These are phyloP conservation scores for Colletotrichum filicis DNA, from an alignment of 2,329 filamentous ascomycete genomes.

Conservation along the genomic window DNA sequence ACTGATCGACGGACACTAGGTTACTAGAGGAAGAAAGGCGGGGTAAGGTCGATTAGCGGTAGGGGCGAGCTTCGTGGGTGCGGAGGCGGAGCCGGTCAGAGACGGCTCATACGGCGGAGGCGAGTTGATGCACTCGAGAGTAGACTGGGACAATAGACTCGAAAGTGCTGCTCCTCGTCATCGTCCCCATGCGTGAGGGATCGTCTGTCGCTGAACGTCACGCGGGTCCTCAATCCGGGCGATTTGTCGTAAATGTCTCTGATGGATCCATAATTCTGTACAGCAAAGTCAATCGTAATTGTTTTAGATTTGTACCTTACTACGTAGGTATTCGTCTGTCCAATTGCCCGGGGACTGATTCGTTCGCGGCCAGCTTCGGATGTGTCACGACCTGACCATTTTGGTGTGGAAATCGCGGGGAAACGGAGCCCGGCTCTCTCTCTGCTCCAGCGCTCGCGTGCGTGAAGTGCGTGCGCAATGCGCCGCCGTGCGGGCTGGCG, in stretches of 20 bases:
- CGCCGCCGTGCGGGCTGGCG: neutral
- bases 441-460: neutral
- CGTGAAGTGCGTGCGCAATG: neutral
- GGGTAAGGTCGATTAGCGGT: neutral
- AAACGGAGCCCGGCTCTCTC: neutral
- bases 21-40: neutral
- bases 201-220: neutral
- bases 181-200: neutral
- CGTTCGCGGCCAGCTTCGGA: conserved; percentile 21
- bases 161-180: neutral
- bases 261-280: conserved; percentile 11
- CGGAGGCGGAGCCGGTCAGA: neutral
- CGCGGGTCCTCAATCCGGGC: neutral
- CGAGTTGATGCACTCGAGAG: neutral
- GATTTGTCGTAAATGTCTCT: neutral
- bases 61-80: neutral
- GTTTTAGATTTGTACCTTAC: neutral
- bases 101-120: conserved; percentile 25
- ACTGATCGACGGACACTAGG: neutral
- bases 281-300: neutral
- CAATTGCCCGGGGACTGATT: neutral
- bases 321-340: too few species aligned
- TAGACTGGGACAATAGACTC: too few species aligned
- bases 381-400: neutral
- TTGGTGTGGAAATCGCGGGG: conserved; percentile 5